Evolutionary conservation across 176 grass and related monocot species (phyloP).

Genomic region (Musa beccarii): DNA sequence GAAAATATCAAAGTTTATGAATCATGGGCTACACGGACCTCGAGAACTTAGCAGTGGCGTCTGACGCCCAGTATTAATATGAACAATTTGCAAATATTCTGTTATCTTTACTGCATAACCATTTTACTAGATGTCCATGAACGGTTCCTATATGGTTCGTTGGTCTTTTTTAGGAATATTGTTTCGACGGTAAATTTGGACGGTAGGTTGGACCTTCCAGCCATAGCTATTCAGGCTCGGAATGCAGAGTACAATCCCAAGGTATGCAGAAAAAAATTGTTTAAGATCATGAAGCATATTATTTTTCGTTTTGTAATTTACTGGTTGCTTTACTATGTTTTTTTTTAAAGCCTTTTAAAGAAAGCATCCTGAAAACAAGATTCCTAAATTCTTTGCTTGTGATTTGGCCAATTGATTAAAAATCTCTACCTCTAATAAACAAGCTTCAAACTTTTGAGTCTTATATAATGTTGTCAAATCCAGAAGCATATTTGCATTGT

Average conservation of each 20-base stretch:
- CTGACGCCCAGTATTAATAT: too few species aligned
- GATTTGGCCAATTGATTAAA: not conserved
- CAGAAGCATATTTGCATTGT: too few species aligned
- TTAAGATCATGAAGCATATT: not conserved
- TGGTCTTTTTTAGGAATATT: slow-evolving; percentile 51
- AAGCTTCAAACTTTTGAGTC: too few species aligned
- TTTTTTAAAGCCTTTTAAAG: not conserved
- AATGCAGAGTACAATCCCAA: slow-evolving; percentile 98
- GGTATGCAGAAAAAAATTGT: slow-evolving; percentile 28
- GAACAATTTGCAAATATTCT: too few species aligned
- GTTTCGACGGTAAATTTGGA: slow-evolving; percentile 95
- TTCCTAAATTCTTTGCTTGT: not conserved
- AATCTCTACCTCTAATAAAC: not conserved
- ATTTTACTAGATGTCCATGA: not conserved
- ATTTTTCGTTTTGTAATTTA: not conserved
- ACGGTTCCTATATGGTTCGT: not conserved
- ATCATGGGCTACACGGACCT: too few species aligned
- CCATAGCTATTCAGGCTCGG: slow-evolving; percentile 83
- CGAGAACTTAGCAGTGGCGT: too few species aligned
- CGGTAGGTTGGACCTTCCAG: slow-evolving; percentile 85
- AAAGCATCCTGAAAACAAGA: not conserved
- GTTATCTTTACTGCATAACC: not conserved
- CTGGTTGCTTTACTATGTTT: not conserved
- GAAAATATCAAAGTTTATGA: not conserved
- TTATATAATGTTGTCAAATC: too few species aligned